Base-by-base conservation (phyloP, 768 basidiomycete genomes). In the Tulasnella sp. region DNA sequence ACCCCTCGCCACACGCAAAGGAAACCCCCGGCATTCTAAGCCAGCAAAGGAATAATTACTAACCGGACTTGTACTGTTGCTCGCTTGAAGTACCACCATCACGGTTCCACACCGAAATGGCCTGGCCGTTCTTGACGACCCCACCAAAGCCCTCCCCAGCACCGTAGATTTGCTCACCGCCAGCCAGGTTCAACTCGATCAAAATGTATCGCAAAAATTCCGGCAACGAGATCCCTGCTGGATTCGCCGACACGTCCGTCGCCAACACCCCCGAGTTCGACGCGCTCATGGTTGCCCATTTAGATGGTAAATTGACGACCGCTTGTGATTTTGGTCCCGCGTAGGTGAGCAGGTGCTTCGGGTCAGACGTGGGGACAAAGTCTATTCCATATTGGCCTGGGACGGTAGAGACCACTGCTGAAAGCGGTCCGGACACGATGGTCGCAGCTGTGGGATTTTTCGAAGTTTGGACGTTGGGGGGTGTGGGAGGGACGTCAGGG, bases 131-230 rank as follows among this genome's bases (percentile, higher is more conserved):
- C 86, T 93, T 93, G 9, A 92, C 87, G 79, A 93, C 90, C 11
- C 91, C 86, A 2, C 90, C 90, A 82, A 93, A 93, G 77, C 91
- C 89, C 83, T 93, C 92, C 71, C 92, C 92, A 18, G 92, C 85
- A 5, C 92, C 92, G 81, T 92, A 93, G 29, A 93, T 86, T 61
- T 89, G 87, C 83, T 92, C 92, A 26, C 91, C 92, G 0, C 91
- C 91, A 35, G 89, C 88, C 9, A 91, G 83, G 78, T 89, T 90
- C 40, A 93, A 85, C 89, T 85, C 85, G 40, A 81, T 82, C 35
- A 83, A 77, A 80, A 84, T 85, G 80, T 82, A 84, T 70, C 83
- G 40, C 13, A 84, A 80, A 88, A 80, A 87, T 85, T 69, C 85
- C 1, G 88, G 88, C 15, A 85, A 81, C 0, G 84, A 81, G 5